Conservation (phyloP, 2,329 filamentous ascomycete species). For the Ophiostoma sp. region DNA sequence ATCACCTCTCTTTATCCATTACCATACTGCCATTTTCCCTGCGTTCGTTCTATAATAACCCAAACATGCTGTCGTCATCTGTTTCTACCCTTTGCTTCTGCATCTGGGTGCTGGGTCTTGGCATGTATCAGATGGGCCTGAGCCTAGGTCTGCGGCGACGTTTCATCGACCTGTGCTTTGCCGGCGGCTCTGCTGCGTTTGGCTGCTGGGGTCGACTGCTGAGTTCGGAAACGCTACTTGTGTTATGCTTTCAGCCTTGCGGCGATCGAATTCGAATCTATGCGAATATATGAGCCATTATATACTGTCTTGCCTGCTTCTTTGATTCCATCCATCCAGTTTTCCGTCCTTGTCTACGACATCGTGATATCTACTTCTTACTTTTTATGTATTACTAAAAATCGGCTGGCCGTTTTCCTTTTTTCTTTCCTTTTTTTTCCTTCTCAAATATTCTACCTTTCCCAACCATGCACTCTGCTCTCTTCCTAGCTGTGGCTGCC, state of each 20-base stretch:
- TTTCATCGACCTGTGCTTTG: not conserved
- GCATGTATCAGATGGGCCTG: not conserved
- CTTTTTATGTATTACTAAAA: too few relatives aligned
- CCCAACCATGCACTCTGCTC: not conserved
- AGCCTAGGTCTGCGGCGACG: not conserved
- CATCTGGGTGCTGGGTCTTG: conserved; percentile 1
- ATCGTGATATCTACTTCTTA: not conserved
- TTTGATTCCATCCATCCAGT: not conserved
- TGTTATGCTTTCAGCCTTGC: not conserved
- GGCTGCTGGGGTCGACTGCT: not conserved
- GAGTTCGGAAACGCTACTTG: not conserved
- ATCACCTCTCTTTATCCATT: too few relatives aligned
- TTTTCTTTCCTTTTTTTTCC: not conserved
- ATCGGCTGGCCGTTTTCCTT: not conserved
- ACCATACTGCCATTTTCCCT: not conserved
- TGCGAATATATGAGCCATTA: not conserved
- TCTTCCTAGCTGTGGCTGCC: conserved; percentile 28
- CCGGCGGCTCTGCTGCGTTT: not conserved
- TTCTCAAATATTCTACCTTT: not conserved
- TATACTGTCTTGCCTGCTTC: not conserved
- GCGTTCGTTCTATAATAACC: not conserved
- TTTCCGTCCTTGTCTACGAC: not conserved
- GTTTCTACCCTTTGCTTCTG: not conserved
- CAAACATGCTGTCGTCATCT: not conserved
- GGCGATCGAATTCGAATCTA: not conserved